Conservation (phyloP, 78 protist genomes). For the Planoprotostelium fungivorum region DNA sequence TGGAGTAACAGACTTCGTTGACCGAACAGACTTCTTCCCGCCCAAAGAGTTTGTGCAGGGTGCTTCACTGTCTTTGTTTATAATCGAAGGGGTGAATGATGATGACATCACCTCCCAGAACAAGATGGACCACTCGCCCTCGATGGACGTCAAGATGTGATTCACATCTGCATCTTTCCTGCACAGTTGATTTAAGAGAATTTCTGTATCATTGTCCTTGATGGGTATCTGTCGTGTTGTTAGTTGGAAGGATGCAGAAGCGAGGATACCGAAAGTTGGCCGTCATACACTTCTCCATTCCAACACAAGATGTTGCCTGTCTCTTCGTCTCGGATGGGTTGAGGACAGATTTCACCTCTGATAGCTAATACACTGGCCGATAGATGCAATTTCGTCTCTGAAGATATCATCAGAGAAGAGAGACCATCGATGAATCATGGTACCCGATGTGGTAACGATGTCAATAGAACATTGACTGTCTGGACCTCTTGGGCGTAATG, state of each 20-base stretch:
- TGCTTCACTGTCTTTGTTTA: no score
- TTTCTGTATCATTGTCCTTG: no score
- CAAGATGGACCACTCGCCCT: no score
- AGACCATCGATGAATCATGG: neutral
- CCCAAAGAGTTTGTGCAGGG: no score
- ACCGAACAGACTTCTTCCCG: neutral
- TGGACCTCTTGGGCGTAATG: neutral
- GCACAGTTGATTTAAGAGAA: no score
- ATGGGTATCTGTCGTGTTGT: no score
- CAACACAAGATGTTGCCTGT: neutral
- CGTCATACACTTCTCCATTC: neutral
- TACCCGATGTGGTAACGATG: neutral
- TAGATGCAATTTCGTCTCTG: neutral
- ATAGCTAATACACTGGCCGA: neutral
- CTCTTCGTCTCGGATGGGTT: neutral
- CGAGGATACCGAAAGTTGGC: no score
- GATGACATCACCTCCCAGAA: no score
- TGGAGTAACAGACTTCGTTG: neutral
- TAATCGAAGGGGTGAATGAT: no score
- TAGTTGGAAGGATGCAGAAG: no score
- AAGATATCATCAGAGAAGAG: neutral
- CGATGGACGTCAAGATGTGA: no score
- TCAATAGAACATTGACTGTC: neutral
- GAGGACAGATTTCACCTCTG: neutral
- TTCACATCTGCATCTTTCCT: no score